These are phyloP conservation scores for Verticillium dahliae DNA, from an alignment of 2,329 filamentous ascomycete genomes.

Conservation along the genomic window DNA sequence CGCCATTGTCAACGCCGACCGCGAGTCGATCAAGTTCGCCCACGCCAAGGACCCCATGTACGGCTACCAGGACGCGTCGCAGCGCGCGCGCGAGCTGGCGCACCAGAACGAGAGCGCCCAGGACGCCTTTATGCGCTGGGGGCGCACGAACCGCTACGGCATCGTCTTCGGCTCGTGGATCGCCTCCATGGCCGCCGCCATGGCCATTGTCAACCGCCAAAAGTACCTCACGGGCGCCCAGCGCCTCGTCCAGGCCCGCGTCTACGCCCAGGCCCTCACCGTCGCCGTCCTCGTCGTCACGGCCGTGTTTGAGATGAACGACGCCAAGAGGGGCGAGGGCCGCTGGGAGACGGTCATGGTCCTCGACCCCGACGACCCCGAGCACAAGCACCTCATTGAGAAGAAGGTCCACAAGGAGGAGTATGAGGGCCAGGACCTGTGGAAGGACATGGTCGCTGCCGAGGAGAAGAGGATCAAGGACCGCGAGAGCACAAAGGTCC, in stretches of 20 bases:
- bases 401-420: slow-evolving; percentile 83
- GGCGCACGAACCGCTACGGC: slow-evolving; percentile 73
- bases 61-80: slow-evolving; percentile 58
- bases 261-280: slow-evolving; percentile 88
- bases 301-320: slow-evolving; percentile 72
- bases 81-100: slow-evolving; percentile 47
- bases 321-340: slow-evolving; percentile 69
- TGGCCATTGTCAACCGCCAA: slow-evolving; percentile 71
- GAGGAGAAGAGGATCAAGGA: slow-evolving; percentile 58
- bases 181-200: slow-evolving; percentile 68
- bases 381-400: slow-evolving; percentile 77
- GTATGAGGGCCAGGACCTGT: slow-evolving; percentile 85
- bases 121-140: slow-evolving; percentile 65
- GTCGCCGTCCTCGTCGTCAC: slow-evolving; percentile 76
- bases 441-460: slow-evolving; percentile 84
- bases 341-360: slow-evolving; percentile 82
- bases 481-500: slow-evolving; percentile 21
- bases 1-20: slow-evolving; percentile 84
- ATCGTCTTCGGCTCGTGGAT: slow-evolving; percentile 81
- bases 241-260: slow-evolving; percentile 90
- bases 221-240: slow-evolving; percentile 68
- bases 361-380: slow-evolving; percentile 72
- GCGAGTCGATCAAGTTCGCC: slow-evolving; percentile 59
- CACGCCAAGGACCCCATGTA: slow-evolving; percentile 59
- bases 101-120: slow-evolving; percentile 48